Evolutionary conservation across 192 early-diverging fungal species (phyloP).

Genomic region (Chytriomyces sp.): DNA sequence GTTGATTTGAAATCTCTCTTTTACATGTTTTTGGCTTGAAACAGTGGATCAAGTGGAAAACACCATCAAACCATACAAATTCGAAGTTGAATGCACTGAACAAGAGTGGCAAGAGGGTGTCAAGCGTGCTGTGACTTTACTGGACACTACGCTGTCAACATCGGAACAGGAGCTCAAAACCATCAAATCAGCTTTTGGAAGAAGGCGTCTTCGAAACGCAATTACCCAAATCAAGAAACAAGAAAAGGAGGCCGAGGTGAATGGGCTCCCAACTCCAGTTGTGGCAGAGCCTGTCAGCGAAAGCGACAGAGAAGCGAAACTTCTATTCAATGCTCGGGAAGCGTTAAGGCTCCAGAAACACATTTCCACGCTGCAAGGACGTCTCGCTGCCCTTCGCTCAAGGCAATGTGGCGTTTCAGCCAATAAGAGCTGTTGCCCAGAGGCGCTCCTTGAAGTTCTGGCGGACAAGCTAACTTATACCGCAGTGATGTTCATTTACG

Average conservation of each 20-base stretch:
- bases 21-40: not conserved
- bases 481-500: constrained; percentile 96
- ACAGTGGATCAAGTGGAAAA: constrained; percentile 97
- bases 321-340: constrained; percentile 80
- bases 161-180: constrained; percentile 71
- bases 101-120: constrained; percentile 92
- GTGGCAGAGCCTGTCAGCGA: constrained; percentile 64
- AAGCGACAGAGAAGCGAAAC: constrained; percentile 71
- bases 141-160: constrained; percentile 83
- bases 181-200: constrained; percentile 77
- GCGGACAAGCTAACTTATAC: constrained; percentile 94
- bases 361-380: constrained; percentile 75
- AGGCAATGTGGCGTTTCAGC: constrained; percentile 79
- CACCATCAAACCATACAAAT: constrained; percentile 98
- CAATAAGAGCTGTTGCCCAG: constrained; percentile 92
- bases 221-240: constrained; percentile 76
- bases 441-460: constrained; percentile 88
- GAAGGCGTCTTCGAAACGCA: constrained; percentile 81
- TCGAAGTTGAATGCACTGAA: constrained; percentile 91
- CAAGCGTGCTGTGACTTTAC: constrained; percentile 71
- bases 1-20: not conserved
- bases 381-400: constrained; percentile 79
- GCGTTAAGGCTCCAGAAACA: constrained; percentile 80
- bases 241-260: constrained; percentile 53
- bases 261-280: not conserved